A percentile compares a stretch with the other conserved stretches of the same genome.
These are phyloP conservation scores for Leavenworthia alabamica DNA, from an alignment of 345 rosid genomes.

Conservation along the genomic window DNA sequence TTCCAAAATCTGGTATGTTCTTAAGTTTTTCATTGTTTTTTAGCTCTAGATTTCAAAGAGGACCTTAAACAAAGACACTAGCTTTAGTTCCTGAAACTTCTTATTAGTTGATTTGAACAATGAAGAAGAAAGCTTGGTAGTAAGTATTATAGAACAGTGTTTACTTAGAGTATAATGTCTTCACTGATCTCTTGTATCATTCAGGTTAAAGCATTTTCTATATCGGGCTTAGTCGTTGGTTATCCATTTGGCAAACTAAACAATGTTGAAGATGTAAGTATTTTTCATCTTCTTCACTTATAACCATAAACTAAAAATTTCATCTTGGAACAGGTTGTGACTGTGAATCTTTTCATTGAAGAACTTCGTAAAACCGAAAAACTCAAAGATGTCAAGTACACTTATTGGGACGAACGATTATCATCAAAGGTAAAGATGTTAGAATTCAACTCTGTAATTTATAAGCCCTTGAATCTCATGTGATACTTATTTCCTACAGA, in stretches of 20 bases:
- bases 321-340: constrained; percentile 41
- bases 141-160: too few relatives aligned
- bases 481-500: constrained; percentile 37
- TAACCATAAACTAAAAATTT: not conserved
- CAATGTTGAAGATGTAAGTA: constrained; percentile 36
- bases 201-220: constrained; percentile 59
- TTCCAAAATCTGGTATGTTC: constrained; percentile 55
- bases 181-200: not conserved
- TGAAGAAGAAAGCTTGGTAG: not conserved
- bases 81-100: not conserved
- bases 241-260: constrained; percentile 44
- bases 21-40: not conserved
- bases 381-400: constrained; percentile 53
- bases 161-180: too few relatives aligned
- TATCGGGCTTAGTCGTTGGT: constrained; percentile 71
- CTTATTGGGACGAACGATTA: constrained; percentile 70
- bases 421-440: constrained; percentile 41
- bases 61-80: not conserved
- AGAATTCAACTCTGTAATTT: not conserved
- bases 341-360: constrained; percentile 54
- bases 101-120: not conserved
- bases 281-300: not conserved
- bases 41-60: not conserved
- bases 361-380: constrained; percentile 53
- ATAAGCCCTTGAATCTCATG: not conserved